Base-by-base conservation (phyloP, 1,139 yeast species). In the Zygosaccharomyces sapae region DNA sequence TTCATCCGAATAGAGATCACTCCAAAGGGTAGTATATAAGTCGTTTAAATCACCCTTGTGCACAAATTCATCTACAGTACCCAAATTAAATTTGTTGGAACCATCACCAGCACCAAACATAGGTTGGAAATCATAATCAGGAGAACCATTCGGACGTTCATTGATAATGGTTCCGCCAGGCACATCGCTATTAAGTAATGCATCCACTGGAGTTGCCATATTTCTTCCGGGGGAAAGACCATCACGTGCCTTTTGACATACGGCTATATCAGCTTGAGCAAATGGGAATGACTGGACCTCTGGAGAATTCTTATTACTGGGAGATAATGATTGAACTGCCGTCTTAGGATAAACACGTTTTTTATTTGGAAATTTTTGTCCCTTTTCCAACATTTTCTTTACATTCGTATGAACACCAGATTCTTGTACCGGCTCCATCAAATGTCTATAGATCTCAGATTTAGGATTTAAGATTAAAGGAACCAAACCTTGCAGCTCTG, bases 31-130 rank as follows among this genome's bases (percentile, higher is more conserved):
- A 33, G 56, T 59, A 44, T 54, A 61, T 12, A 63, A 38, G 25
- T 61, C 65, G 36, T 55, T 53, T 33, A 62, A 47, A 48, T 62
- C 65, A 43, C 60, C 62, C 38, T 57, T 56, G 38, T 57, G 55
- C 22, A 62, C 54, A 43, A 63, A 63, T 22, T 63, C 66, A 45
- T 62, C 66, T 38, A 63, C 45, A 2, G 67, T 62, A 16, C 66
- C 67, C 29, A 63, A 38, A 43, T 62, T 60, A 47, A 24, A 37
- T 24, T 37, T 35, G 5, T 20, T 37, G 30, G 16, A n/a, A 37
- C 20, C 12, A n/a, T 37, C 40, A 8, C 6, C 20, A 37, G n/a
- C 5, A n/a, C 19, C 27, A 8, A 3, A n/a, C 8, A 30, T n/a
- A 8, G 29, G 13, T 37, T 8, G 20, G 20, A 27, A 9, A 27